Conservation (phyloP, 2,329 filamentous ascomycete genomes). For the Emergomyces africanus region DNA sequence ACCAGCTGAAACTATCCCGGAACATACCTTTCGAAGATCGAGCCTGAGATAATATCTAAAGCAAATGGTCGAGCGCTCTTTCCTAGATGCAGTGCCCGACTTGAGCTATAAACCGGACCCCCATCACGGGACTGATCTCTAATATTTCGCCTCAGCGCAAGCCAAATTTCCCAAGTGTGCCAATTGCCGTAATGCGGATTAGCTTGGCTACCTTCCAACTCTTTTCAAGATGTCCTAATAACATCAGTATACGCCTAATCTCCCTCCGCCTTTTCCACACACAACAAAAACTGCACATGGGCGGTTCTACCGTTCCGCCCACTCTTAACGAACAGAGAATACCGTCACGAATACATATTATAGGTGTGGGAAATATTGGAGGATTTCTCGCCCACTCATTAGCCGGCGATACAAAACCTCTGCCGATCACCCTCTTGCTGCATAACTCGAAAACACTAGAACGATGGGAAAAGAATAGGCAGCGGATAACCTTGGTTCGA, state of each 20-base stretch:
- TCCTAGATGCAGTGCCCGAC: not conserved
- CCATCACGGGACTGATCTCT: not conserved
- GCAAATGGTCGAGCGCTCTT: not conserved
- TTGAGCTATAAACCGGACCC: not conserved
- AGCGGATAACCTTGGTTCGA: slow-evolving; percentile 22
- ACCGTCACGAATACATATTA: slow-evolving; percentile 49
- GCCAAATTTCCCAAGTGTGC: not conserved
- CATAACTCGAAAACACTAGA: slow-evolving; percentile 38
- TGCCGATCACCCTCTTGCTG: slow-evolving; percentile 70
- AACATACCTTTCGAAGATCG: not conserved
- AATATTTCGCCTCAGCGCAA: not conserved
- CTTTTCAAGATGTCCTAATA: not conserved
- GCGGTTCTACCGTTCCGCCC: not conserved
- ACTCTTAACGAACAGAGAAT: not conserved
- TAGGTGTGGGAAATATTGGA: slow-evolving; percentile 73
- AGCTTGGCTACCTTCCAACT: not conserved
- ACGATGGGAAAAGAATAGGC: slow-evolving; percentile 21
- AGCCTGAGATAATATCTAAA: not conserved
- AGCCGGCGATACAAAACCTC: slow-evolving; percentile 45
- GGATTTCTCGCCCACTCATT: slow-evolving; percentile 65
- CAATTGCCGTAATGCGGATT: not conserved
- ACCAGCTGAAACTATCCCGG: not conserved
- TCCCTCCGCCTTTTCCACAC: not conserved
- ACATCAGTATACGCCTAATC: not conserved
- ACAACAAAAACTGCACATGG: not conserved